Evolutionary conservation across 1,284 basidiomycete genomes (phyloP), one percentile per base, ranked within the genome.

Genomic region (Apiotrichum gamsii): DNA sequence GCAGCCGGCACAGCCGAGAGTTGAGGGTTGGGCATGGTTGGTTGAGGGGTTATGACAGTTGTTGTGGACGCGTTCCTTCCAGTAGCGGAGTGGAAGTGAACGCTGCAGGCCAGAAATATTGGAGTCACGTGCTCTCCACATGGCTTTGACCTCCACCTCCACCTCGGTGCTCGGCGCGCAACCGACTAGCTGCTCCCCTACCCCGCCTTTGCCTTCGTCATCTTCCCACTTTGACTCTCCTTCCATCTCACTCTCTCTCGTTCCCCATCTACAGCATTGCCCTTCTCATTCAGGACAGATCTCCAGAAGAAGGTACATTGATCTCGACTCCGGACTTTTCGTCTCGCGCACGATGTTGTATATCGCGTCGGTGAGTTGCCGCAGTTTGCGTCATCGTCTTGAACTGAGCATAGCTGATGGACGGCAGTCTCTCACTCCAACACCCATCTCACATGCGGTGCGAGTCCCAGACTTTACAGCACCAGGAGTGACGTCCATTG

Each of bases 341-440:
- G 33, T 33, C 30, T 33, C 20, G 13, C 18, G 8, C 28, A 39
- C 23, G 10, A 68, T 68, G 65, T 52, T 66, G 39, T 68, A 68
- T 39, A 65, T 68, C 20, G 65, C 64, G 3, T 66, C 65, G 42
- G 65, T 68, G 39, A 53, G 65, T 58, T n/a, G n/a, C n/a, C n/a
- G n/a, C n/a, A n/a, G n/a, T n/a, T n/a, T n/a, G n/a, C n/a, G n/a
- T n/a, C n/a, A n/a, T n/a, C n/a, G n/a, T n/a, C n/a, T n/a, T n/a
- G n/a, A n/a, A n/a, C n/a, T n/a, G 16, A 3, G 16, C 18, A 23
- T n/a, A n/a, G 28, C 42, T 21, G 23, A 19, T 34, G 10, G 13
- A 25, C 43, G 20, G 1, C 35, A 74, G 72, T 70, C 72, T 24
- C 63, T 72, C 31, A 61, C 64, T 37, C 71, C 72, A 24, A 70